Base-by-base conservation (phyloP, 179 eudicot species). In the Nepenthes alata region DNA sequence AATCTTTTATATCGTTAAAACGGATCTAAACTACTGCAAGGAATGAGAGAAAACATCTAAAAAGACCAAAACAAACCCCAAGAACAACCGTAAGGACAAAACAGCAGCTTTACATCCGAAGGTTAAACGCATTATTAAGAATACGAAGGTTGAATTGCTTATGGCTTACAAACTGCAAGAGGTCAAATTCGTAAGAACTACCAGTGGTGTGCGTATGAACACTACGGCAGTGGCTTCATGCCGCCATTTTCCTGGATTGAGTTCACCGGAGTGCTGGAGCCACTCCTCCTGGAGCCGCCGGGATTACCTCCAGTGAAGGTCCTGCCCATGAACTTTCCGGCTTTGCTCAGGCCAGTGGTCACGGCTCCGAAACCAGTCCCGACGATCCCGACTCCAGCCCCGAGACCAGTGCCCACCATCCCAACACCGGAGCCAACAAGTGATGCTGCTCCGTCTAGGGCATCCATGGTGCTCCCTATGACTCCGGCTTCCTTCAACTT, bases 301-400 rank as follows among this genome's bases (percentile, higher is more conserved):
- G 88, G 73, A 10, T 74, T 70, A 25, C 25, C 25, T 34, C 91
- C 88, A 0, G 96, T 88, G 53, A 88, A 72, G 53, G 89, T 85
- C 80, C 96, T 70, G 49, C 96, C 94, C 96, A 91, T 82, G 76
- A 88, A 83, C 65, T 78, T 83, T 47, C 97, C 97, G 0, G 97
- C 97, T 68, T 88, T 91, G 78, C 68, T 74, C 47, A 88, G 73
- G 4, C 97, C 94, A 25, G 82, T 85, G 37, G 90, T 87, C 49
- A 88, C 83, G 3, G 88, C 86, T 52, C 95, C 93, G 1, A 81
- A 52, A 1, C 89, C 86, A 12, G 70, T 72, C 11, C 86, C 84
- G 11, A 89, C 41, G 8, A 78, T 78, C 13, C 75, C 81, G 11
- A 87, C 41, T 0, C 96, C 95, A 0, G 78, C 81, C 37, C 74